Conservation (phyloP, 108 stramenopile species). For the Skeletonema costatum region DNA sequence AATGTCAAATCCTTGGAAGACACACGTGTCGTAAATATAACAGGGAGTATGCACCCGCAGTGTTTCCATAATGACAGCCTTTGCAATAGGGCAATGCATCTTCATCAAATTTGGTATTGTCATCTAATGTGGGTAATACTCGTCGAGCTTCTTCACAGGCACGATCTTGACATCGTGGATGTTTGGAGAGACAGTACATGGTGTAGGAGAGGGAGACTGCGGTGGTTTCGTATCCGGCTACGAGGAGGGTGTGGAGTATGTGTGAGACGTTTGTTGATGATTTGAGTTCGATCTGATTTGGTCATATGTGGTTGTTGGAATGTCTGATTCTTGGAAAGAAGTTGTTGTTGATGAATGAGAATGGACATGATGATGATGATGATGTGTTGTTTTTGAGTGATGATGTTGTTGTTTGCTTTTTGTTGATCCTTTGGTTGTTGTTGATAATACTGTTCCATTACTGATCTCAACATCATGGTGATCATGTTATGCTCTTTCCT, state of each 20-base stretch:
- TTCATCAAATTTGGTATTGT: slow-evolving; percentile 9
- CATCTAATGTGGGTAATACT: background rate
- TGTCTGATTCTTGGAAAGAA: background rate
- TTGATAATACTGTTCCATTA: background rate
- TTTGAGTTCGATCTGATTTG: background rate
- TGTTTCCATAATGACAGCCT: slow-evolving; percentile 55
- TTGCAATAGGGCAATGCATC: slow-evolving; percentile 45
- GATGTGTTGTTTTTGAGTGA: background rate
- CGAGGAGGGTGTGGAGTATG: slow-evolving; percentile 37
- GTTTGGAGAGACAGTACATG: slow-evolving; percentile 47
- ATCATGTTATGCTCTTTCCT: background rate
- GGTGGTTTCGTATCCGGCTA: slow-evolving; percentile 66
- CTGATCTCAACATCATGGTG: background rate
- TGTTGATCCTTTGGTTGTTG: background rate
- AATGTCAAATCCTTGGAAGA: slow-evolving; percentile 26
- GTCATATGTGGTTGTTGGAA: slow-evolving; percentile 1
- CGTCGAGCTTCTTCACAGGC: slow-evolving; percentile 21
- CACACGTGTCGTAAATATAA: slow-evolving; percentile 39
- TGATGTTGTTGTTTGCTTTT: background rate
- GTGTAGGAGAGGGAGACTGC: slow-evolving; percentile 51
- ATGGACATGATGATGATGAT: slow-evolving; percentile 7
- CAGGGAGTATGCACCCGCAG: slow-evolving; percentile 50
- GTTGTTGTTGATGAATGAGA: background rate
- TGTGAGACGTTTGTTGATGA: slow-evolving; percentile 10
- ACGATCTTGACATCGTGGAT: slow-evolving; percentile 37